phyloP scores from a whole-genome alignment of 2,329 filamentous ascomycete species.

The Trichoderma semiorbis region DNA sequence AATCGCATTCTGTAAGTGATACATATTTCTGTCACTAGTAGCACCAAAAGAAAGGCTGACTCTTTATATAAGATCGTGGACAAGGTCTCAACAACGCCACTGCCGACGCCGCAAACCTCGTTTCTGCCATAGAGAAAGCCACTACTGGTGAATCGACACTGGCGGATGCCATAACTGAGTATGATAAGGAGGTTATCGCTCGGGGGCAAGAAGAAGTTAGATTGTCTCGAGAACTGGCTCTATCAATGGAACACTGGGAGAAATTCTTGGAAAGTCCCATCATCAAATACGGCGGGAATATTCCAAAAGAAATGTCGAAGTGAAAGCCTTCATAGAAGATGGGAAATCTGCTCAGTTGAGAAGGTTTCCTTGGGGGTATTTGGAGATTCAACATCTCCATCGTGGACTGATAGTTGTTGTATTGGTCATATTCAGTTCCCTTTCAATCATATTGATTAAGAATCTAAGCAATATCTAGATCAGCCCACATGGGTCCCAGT shows the following conservation, averaged over 20 bases:
- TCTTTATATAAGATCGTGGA: neutral
- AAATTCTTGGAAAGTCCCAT: neutral
- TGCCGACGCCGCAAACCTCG: neutral
- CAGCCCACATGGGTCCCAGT: neutral
- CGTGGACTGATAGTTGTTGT: neutral
- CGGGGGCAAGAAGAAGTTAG: neutral
- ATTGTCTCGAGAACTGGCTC: neutral
- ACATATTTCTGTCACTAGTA: neutral
- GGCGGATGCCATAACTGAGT: neutral
- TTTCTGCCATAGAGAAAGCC: neutral
- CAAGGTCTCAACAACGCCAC: neutral
- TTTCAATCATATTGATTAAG: neutral
- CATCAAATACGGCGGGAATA: neutral
- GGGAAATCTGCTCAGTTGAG: neutral
- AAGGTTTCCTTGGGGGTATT: neutral
- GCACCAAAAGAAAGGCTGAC: neutral
- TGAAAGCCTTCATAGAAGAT: neutral
- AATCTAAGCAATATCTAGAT: neutral
- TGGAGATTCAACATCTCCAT: neutral
- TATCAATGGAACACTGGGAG: neutral
- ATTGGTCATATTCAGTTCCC: neutral
- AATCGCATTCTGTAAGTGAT: neutral
- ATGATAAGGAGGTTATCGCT: neutral
- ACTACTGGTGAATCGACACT: neutral
- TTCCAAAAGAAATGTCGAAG: neutral